These are phyloP conservation scores for Gymnopilus dilepis DNA, from an alignment of 768 basidiomycete genomes.

Conservation along the genomic window DNA sequence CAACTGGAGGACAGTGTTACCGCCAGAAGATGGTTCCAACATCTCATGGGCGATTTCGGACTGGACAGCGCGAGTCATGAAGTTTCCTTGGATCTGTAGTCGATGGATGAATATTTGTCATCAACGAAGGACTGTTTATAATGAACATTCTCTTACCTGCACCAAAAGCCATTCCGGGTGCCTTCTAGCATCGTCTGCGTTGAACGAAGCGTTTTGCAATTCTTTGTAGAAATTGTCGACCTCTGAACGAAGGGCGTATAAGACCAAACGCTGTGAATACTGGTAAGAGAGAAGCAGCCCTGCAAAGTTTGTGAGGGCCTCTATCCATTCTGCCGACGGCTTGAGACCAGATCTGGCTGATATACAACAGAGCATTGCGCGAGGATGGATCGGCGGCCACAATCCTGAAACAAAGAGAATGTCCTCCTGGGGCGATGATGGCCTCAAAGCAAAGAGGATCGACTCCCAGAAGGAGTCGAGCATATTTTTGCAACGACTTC, in stretches of 20 bases:
- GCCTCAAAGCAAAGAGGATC: too few species aligned
- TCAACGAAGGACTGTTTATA: slow-evolving; percentile 2
- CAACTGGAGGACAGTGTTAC: slow-evolving; percentile 52
- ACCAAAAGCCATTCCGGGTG: slow-evolving; percentile 50
- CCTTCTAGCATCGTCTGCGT: slow-evolving; percentile 16
- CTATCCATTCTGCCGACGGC: too few species aligned
- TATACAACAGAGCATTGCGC: too few species aligned
- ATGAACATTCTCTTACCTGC: slow-evolving; percentile 36
- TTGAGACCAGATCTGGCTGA: too few species aligned
- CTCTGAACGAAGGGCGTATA: slow-evolving; percentile 21
- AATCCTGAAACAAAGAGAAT: too few species aligned
- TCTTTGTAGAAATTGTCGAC: slow-evolving; percentile 38
- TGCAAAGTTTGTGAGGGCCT: too few species aligned
- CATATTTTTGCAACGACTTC: too few species aligned
- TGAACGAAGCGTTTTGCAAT: slow-evolving; percentile 23
- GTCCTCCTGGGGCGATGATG: too few species aligned
- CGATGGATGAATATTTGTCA: not conserved
- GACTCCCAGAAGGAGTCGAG: too few species aligned
- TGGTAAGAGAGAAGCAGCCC: too few species aligned
- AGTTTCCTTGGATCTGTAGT: slow-evolving; percentile 48
- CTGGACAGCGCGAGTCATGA: slow-evolving; percentile 50
- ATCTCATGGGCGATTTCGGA: slow-evolving; percentile 48
- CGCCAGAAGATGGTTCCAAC: slow-evolving; percentile 42
- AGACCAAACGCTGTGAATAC: slow-evolving; percentile 39
- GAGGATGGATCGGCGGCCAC: too few species aligned